Evolutionary conservation across 768 basidiomycete species (phyloP).

Genomic region (Kwoniella bestiolae): DNA sequence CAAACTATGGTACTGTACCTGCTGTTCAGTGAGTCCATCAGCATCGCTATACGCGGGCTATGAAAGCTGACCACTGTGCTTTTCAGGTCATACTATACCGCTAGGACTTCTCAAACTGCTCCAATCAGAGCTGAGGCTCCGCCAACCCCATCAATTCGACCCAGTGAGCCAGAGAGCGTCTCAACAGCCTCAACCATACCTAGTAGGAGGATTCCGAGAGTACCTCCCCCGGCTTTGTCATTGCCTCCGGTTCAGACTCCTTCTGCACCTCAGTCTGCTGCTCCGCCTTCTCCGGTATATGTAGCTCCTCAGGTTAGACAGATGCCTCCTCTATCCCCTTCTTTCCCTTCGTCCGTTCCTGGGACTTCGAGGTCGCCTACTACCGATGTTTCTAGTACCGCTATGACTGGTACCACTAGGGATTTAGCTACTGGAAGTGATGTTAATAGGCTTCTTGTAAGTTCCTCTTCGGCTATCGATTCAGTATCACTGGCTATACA

Average conservation of each 20-base stretch:
- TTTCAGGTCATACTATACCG: slow-evolving; percentile 33
- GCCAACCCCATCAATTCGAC: not conserved
- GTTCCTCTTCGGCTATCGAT: not conserved
- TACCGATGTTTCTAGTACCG: slow-evolving; percentile 2
- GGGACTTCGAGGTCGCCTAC: slow-evolving; percentile 17
- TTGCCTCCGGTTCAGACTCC: not conserved
- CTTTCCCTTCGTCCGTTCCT: slow-evolving; percentile 35
- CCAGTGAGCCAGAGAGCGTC: slow-evolving; percentile 25
- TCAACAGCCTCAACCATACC: slow-evolving; percentile 38
- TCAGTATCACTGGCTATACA: not conserved
- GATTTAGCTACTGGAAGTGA: slow-evolving; percentile 58
- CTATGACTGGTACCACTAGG: not conserved
- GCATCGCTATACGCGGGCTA: too few relatives aligned
- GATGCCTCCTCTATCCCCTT: slow-evolving; percentile 38
- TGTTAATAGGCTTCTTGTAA: slow-evolving; percentile 59
- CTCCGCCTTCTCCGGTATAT: not conserved
- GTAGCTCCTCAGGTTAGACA: not conserved
- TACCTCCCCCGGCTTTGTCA: slow-evolving; percentile 5
- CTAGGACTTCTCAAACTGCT: slow-evolving; percentile 21
- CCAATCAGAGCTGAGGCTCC: slow-evolving; percentile 25
- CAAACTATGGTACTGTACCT: slow-evolving; percentile 21
- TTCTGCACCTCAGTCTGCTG: not conserved
- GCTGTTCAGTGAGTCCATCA: slow-evolving; percentile 20
- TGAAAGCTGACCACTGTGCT: not conserved
- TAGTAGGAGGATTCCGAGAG: slow-evolving; percentile 13